Evolutionary conservation across 1,284 basidiomycete species (phyloP), one percentile per base, ranked within the genome.

Genomic region (Apiotrichum porosum): DNA sequence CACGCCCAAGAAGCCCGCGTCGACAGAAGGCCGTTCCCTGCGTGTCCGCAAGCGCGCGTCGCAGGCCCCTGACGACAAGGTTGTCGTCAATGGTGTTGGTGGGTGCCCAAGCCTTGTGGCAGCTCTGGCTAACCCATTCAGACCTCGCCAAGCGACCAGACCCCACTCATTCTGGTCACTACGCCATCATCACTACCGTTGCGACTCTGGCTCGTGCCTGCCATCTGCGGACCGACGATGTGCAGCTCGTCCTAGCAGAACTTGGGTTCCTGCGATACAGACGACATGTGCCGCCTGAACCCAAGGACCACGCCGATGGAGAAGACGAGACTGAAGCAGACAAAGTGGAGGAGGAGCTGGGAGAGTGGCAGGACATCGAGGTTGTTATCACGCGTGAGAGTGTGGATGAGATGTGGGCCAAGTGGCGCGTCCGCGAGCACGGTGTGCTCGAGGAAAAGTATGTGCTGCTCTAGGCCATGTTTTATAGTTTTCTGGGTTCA

Each of bases 201-300:
- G 75, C 75, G 13, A 81, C 87, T 28, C 80, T 97, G 48, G 83
- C 88, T 4, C 76, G 78, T 12, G 86, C 86, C 13, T 90, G 88
- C 35, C 84, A 88, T 69, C 74, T 97, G 44, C 80, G 89, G 2
- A 69, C 83, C 0, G 91, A 97, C 55, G 93, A 97, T 65, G 81
- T 85, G 0, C 85, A 88, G 1, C 88, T 92, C 67, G 86, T 91
- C 1, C 74, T 97, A 46, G 83, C 86, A 46, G 90, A 95, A 66
- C 84, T 86, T 44, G 90, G 91, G 15, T 75, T 97, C 47, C 76
- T 95, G 17, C 73, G 71, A 42, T 72, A 76, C 34, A 72, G 72
- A 0, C 60, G 58, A 6, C 36, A 38, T 28, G 36, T 55, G 9
- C 32, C 33, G 23, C 56, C 35, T 2, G 49, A 47, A 31, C 49